These are phyloP conservation scores for Calvatia gigantea DNA, from an alignment of 768 basidiomycete genomes.

Conservation along the genomic window DNA sequence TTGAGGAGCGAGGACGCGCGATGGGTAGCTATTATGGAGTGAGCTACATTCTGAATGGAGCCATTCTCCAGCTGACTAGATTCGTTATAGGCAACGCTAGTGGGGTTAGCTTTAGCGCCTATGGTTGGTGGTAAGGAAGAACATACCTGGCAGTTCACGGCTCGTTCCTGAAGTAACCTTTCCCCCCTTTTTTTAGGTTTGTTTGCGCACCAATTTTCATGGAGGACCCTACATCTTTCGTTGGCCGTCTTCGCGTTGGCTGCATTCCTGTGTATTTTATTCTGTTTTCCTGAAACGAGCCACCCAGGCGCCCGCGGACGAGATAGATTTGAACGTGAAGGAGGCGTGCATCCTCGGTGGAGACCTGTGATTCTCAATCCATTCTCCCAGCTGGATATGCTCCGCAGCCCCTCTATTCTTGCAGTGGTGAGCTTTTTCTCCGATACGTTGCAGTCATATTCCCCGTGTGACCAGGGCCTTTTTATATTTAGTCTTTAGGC, in stretches of 20 bases:
- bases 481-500: slow-evolving; percentile 17
- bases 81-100: slow-evolving; percentile 39
- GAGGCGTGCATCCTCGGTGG: slow-evolving; percentile 17
- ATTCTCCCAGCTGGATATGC: slow-evolving; percentile 39
- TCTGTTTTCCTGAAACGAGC: slow-evolving; percentile 63
- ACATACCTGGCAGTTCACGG: not conserved
- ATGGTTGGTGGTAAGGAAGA: slow-evolving; percentile 44
- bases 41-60: slow-evolving; percentile 11
- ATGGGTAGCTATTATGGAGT: slow-evolving; percentile 62
- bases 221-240: slow-evolving; percentile 55
- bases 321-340: slow-evolving; percentile 34
- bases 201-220: slow-evolving; percentile 38
- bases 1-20: slow-evolving; percentile 58
- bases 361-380: slow-evolving; percentile 51
- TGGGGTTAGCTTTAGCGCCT: slow-evolving; percentile 62
- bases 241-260: slow-evolving; percentile 41
- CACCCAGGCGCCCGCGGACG: slow-evolving; percentile 56
- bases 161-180: not conserved
- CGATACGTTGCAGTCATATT: slow-evolving; percentile 8
- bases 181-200: no score
- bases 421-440: slow-evolving; percentile 38
- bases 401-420: slow-evolving; percentile 54
- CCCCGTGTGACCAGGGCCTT: slow-evolving; percentile 23
- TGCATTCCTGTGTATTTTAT: slow-evolving; percentile 34
- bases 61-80: not conserved